Conservation (phyloP, 345 rosid genomes). For the Euphorbia tirucalli region DNA sequence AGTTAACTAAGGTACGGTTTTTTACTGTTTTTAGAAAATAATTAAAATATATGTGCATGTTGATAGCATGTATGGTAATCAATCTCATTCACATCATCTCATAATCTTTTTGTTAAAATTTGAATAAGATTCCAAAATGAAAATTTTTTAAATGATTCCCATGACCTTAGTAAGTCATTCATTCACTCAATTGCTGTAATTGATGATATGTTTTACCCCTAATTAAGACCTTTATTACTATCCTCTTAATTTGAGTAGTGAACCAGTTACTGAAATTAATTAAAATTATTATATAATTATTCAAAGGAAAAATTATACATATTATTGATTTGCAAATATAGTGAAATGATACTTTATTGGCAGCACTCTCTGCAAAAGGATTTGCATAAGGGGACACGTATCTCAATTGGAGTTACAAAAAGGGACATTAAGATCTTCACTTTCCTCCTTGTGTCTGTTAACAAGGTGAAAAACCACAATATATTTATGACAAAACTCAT, state of each 20-base stretch:
- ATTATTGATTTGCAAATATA: too few species aligned
- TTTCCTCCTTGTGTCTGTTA: background rate
- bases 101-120: background rate
- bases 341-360: background rate
- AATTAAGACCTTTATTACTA: too few species aligned
- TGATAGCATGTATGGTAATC: slow-evolving; percentile 1
- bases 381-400: slow-evolving; percentile 2
- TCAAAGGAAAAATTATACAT: too few species aligned
- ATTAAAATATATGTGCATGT: background rate
- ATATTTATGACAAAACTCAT: too few species aligned
- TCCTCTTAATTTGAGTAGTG: too few species aligned
- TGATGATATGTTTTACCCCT: too few species aligned
- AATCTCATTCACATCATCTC: background rate
- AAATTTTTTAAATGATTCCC: too few species aligned
- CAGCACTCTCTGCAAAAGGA: background rate
- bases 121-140: background rate
- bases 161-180: background rate
- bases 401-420: background rate
- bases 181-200: background rate
- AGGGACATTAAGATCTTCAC: slow-evolving; percentile 9
- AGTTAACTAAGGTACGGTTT: slow-evolving; percentile 8
- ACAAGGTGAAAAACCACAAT: background rate
- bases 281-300: too few species aligned
- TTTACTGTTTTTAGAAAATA: slow-evolving; percentile 10
- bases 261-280: too few species aligned